These are phyloP conservation scores for Fusarium sp. DNA, from an alignment of 2,329 filamentous ascomycete genomes.

Conservation along the genomic window DNA sequence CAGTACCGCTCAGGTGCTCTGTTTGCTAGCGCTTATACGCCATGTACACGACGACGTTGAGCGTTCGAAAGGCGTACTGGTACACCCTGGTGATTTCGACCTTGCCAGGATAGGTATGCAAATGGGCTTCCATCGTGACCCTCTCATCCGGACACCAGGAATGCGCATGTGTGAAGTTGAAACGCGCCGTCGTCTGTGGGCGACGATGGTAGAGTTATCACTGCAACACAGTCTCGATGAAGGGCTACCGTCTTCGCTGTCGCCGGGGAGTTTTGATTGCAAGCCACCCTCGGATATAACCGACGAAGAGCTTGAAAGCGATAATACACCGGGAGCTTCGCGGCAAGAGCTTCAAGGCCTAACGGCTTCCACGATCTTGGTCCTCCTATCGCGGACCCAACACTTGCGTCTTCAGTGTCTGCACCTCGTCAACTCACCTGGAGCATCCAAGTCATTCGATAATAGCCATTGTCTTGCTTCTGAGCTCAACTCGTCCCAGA, in stretches of 20 bases:
- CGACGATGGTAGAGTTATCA: background rate
- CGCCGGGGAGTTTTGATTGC: background rate
- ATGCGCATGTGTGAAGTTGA: background rate
- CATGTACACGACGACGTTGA: background rate
- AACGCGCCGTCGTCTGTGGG: background rate
- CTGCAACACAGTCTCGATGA: constrained; percentile 2
- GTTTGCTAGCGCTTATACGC: background rate
- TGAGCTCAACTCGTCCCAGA: background rate
- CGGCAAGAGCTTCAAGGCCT: background rate
- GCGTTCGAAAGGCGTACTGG: background rate
- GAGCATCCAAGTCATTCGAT: background rate
- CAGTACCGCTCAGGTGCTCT: background rate
- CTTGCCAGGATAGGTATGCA: constrained; percentile 3
- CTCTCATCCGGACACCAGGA: background rate
- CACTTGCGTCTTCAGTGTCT: background rate
- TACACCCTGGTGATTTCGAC: background rate
- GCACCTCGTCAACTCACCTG: background rate
- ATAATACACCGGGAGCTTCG: too few relatives aligned
- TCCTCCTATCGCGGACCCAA: background rate
- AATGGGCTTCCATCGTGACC: constrained; percentile 2
- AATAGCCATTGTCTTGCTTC: background rate
- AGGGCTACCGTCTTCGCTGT: background rate
- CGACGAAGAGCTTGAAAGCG: background rate
- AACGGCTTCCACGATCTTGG: background rate
- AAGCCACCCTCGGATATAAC: background rate